Evolutionary conservation across 2,329 filamentous ascomycete species (phyloP).

Genomic region (Fusarium hostae): DNA sequence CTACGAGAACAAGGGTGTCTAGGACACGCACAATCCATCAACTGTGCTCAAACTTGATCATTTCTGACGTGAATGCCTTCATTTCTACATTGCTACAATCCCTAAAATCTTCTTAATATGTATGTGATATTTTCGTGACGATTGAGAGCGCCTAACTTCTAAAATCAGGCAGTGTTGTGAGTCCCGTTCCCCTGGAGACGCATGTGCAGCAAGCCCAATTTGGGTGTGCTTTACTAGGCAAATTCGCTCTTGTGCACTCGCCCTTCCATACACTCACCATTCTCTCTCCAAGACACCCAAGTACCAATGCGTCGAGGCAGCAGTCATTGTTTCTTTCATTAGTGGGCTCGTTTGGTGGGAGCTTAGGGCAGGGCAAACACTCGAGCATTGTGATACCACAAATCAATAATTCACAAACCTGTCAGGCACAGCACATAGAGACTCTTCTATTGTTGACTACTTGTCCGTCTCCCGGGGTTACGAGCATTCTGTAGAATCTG

Average conservation of each 20-base stretch:
- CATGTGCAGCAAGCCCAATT: background rate
- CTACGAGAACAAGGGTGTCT: background rate
- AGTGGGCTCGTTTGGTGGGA: background rate
- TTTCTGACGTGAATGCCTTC: constrained; percentile 6
- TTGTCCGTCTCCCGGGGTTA: background rate
- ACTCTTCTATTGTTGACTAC: fast-evolving
- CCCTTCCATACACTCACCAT: background rate
- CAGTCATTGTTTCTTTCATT: background rate
- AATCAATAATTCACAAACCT: background rate
- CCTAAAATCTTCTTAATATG: fast-evolving
- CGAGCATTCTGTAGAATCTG: background rate
- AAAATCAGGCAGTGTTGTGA: background rate
- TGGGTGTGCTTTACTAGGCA: background rate
- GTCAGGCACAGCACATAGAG: fast-evolving
- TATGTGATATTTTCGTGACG: no score
- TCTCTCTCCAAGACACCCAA: fast-evolving
- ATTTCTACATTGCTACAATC: background rate
- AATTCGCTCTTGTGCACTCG: background rate
- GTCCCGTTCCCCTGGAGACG: background rate
- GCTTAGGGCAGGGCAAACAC: constrained; percentile 13
- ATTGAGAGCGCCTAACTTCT: background rate
- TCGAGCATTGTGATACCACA: background rate
- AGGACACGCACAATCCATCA: background rate
- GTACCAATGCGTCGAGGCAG: background rate
- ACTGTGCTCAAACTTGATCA: constrained; percentile 4